Conservation (phyloP, 129 eudicot species). For the Arctium minus region DNA sequence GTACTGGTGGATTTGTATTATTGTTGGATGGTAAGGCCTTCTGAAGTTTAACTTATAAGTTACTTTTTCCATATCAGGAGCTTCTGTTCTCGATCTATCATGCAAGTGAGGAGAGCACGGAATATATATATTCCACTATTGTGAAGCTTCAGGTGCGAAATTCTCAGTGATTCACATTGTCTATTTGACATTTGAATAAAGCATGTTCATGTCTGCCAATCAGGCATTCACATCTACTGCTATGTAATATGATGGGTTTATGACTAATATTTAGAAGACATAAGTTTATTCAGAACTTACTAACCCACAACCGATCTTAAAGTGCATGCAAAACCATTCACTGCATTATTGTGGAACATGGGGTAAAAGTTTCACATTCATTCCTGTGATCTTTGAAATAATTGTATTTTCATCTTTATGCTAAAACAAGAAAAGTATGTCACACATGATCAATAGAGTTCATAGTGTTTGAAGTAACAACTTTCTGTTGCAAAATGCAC, state of each 20-base stretch:
- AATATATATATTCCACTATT: slow-evolving; percentile 67
- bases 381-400: background rate
- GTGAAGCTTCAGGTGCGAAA: slow-evolving; percentile 82
- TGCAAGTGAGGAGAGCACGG: slow-evolving; percentile 94
- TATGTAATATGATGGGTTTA: background rate
- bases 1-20: slow-evolving; percentile 24
- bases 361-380: too few species aligned
- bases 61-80: slow-evolving; percentile 44
- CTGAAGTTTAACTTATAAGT: slow-evolving; percentile 10
- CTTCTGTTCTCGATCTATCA: slow-evolving; percentile 78
- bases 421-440: background rate
- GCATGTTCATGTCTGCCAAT: background rate
- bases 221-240: background rate
- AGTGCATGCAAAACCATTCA: background rate
- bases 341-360: background rate
- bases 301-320: background rate
- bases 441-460: too few species aligned
- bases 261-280: background rate
- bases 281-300: background rate
- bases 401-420: background rate
- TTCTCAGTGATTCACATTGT: background rate
- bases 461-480: too few species aligned
- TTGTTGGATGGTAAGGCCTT: slow-evolving; percentile 2
- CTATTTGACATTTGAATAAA: background rate
- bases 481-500: too few species aligned